These are phyloP conservation scores for Stachybotrys chartarum DNA, from an alignment of 2,329 filamentous ascomycete species.

Conservation along the genomic window DNA sequence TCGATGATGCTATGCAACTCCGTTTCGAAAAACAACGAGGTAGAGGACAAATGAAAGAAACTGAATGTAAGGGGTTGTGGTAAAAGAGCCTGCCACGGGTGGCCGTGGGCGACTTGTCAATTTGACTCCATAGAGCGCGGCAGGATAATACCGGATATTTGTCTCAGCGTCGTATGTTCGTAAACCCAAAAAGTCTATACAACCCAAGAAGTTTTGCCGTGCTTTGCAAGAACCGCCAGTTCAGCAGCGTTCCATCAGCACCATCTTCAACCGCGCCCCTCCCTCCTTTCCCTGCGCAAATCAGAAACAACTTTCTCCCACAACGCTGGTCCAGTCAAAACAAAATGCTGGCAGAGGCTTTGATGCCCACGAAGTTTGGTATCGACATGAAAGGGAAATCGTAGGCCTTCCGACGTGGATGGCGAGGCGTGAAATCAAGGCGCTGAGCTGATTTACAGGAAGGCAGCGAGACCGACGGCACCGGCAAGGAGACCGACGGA, in stretches of 20 bases:
- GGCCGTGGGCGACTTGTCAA: slow-evolving; percentile 7
- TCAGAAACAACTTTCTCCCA: slow-evolving; percentile 17
- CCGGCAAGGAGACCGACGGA: slow-evolving; percentile 54
- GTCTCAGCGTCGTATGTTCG: slow-evolving; percentile 26
- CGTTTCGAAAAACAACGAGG: slow-evolving; percentile 16
- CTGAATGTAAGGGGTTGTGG: slow-evolving; percentile 8
- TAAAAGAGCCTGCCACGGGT: slow-evolving; percentile 16
- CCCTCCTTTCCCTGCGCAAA: slow-evolving; percentile 1
- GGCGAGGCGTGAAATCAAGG: slow-evolving; percentile 21
- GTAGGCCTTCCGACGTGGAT: slow-evolving; percentile 27
- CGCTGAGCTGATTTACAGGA: slow-evolving; percentile 43
- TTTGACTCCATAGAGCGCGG: slow-evolving; percentile 20
- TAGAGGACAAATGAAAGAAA: slow-evolving; percentile 19
- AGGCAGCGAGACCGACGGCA: slow-evolving; percentile 52
- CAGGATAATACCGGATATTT: slow-evolving; percentile 18
- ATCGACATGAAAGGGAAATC: slow-evolving; percentile 29
- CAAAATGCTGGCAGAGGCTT: slow-evolving; percentile 26
- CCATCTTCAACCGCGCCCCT: background rate
- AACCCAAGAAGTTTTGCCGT: slow-evolving; percentile 18
- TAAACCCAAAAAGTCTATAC: slow-evolving; percentile 28
- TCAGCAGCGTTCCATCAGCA: slow-evolving; percentile 3
- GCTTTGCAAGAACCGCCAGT: no score
- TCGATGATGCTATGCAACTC: slow-evolving; percentile 11
- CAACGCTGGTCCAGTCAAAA: slow-evolving; percentile 24
- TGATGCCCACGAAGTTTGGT: slow-evolving; percentile 25